These are phyloP conservation scores for Cystobasidium sp. DNA, from an alignment of 1,284 basidiomycete species.

Conservation along the genomic window DNA sequence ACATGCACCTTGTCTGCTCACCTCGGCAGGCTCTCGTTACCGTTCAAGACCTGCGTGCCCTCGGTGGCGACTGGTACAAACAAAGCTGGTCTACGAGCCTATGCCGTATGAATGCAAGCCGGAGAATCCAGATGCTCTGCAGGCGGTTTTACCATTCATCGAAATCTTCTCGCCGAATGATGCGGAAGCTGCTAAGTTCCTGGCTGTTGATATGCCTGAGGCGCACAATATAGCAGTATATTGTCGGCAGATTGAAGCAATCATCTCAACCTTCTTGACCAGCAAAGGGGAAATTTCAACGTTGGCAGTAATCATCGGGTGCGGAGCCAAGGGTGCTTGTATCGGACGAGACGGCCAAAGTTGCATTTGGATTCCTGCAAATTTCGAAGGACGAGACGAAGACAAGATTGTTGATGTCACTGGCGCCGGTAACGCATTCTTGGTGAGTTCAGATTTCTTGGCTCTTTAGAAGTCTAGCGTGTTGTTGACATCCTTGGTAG, in stretches of 20 bases:
- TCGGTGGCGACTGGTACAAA: too few species aligned
- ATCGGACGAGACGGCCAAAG: background rate
- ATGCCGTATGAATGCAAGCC: too few species aligned
- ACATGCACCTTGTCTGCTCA: too few species aligned
- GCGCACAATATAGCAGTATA: too few species aligned
- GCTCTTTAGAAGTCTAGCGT: background rate
- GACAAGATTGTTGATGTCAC: constrained; percentile 18
- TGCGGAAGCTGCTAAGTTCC: too few species aligned
- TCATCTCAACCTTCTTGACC: background rate
- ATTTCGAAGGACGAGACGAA: background rate
- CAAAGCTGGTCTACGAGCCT: too few species aligned
- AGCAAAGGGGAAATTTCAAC: background rate
- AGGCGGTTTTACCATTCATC: too few species aligned
- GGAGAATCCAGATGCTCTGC: too few species aligned
- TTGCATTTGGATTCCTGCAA: background rate
- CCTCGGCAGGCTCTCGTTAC: too few species aligned
- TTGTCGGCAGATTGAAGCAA: background rate
- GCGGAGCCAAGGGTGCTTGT: background rate
- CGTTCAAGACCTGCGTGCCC: too few species aligned
- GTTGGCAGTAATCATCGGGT: background rate
- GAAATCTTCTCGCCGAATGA: too few species aligned
- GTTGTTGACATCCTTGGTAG: background rate
- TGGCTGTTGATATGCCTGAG: too few species aligned
- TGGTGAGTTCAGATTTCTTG: background rate
- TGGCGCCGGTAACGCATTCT: constrained; percentile 11